Evolutionary conservation across 352 stramenopile genomes (phyloP), one percentile per base, ranked within the genome.

Genomic region (Thalassiosira sp.): DNA sequence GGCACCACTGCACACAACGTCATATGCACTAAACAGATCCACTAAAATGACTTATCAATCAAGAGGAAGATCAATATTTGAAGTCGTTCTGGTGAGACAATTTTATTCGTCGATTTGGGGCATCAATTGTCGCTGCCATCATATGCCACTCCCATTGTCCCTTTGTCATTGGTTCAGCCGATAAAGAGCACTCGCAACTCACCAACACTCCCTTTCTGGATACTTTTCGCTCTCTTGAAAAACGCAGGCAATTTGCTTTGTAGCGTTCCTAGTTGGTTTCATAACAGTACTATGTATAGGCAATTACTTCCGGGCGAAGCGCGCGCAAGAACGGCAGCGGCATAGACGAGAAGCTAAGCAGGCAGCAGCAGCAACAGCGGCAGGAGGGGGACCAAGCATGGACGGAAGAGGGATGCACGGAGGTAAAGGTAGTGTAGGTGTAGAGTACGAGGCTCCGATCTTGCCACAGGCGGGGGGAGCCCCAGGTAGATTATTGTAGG

Each of bases 231-330:
- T 45, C 16, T 73, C 33, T 61, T 48, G 58, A 43, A 31, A 66
- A 72, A 33, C 5, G 45, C 31, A 90, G 86, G 86, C 83, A 16
- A 75, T 90, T 62, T 84, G 77, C 46, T 92, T 92, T 72, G 79
- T 88, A 11, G 72, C 74, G 40, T 90, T 92, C 70, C 72, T 92
- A 11, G 81, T 90, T 15, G 86, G 86, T 13, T 92, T 92, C 67
- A 90, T 92, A 69, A 88, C 84, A 40, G 84, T 92, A 0, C 70
- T 92, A 15, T 92, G 86, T 54, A 89, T 92, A 57, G 86, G 86
- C 20, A 92, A 92, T 69, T 92, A 90, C 60, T 90, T 89, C 59
- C 74, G 86, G 33, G 86, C 86, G 0, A 92, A 92, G 56, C 70
- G 86, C 53, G 86, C 86, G 64, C 81, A 90, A 77, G 86, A 92